Conservation (phyloP, 139 green algal species). For the Tetratostichococcus sp. region DNA sequence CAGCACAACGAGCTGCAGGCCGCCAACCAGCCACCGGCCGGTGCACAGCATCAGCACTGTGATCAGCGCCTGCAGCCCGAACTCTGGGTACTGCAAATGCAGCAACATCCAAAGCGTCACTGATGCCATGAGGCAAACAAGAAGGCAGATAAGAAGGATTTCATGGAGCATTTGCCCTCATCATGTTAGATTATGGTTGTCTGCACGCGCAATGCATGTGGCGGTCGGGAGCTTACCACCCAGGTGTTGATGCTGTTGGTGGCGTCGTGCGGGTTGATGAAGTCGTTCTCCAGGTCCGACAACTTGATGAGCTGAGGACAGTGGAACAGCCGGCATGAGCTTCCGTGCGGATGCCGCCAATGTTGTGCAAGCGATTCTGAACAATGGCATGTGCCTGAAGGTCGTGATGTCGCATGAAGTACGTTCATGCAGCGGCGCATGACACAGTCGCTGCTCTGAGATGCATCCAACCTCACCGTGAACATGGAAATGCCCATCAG, state of each 20-base stretch:
- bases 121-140: background rate
- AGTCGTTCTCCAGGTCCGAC: slow-evolving; percentile 80
- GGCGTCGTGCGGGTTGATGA: slow-evolving; percentile 83
- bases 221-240: slow-evolving; percentile 37
- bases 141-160: background rate
- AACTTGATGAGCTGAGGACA: slow-evolving; percentile 65
- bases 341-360: too few species aligned
- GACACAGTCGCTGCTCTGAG: background rate
- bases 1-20: slow-evolving; percentile 30
- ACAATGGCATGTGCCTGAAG: background rate
- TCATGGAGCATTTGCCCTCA: background rate
- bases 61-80: slow-evolving; percentile 32
- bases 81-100: slow-evolving; percentile 46
- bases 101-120: background rate
- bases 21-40: slow-evolving; percentile 52
- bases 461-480: slow-evolving; percentile 19
- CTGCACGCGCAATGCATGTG: background rate
- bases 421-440: background rate
- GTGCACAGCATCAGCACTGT: slow-evolving; percentile 41
- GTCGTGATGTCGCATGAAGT: too few species aligned
- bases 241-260: slow-evolving; percentile 61
- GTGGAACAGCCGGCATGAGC: background rate
- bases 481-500: slow-evolving; percentile 68
- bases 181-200: background rate
- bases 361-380: background rate